Evolutionary conservation across 139 green algal species (phyloP).

Genomic region (Zygnema circumcarinatum): DNA sequence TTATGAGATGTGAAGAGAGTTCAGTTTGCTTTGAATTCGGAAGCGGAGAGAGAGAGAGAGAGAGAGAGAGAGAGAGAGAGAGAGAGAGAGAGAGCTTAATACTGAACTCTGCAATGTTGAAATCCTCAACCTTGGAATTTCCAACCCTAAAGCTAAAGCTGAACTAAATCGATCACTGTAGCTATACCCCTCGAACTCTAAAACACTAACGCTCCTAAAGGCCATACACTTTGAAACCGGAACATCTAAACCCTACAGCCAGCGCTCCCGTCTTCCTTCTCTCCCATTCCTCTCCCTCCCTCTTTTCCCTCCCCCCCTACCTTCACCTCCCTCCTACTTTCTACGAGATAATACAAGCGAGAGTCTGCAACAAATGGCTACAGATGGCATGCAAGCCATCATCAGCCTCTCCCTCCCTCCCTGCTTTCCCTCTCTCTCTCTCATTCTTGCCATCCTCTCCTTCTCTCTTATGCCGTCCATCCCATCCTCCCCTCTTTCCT

Average conservation of each 20-base stretch:
- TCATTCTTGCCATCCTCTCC: not conserved
- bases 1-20: too few species aligned
- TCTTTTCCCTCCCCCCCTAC: not conserved
- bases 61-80: too few species aligned
- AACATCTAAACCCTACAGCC: not conserved
- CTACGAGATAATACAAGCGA: not conserved
- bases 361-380: not conserved
- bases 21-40: too few species aligned
- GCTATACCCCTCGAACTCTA: not conserved
- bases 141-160: too few species aligned
- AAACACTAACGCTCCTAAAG: not conserved
- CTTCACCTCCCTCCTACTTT: not conserved
- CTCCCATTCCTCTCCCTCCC: not conserved
- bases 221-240: not conserved
- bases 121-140: too few species aligned
- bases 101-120: too few species aligned
- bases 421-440: not conserved
- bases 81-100: too few species aligned
- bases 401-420: not conserved
- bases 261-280: not conserved
- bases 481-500: not conserved
- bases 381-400: not conserved
- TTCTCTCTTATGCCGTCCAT: not conserved
- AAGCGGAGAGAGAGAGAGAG: too few species aligned
- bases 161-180: not conserved